Evolutionary conservation across 176 grass and related monocot genomes (phyloP), one percentile per base, ranked within the genome.

Genomic region (Rhipidocladum racemiflorum): DNA sequence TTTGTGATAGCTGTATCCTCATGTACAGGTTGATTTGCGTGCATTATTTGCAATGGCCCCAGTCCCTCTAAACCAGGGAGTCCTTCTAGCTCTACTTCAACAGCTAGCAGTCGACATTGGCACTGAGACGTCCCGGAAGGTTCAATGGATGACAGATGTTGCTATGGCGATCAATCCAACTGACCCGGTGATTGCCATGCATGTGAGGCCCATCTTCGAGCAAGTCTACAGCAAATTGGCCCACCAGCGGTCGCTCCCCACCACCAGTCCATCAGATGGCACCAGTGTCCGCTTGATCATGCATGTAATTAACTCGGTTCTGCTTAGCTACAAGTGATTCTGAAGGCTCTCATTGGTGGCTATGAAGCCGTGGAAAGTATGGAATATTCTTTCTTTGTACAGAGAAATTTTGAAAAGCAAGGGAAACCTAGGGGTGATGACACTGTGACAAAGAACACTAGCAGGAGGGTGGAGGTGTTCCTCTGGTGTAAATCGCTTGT

Each of bases 281-380:
- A 65, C 74, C 45, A 91, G 46, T 85, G 79, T 99, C 51, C 83
- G 86, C 53, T 65, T 99, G 51, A 67, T 96, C 25, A 95, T 96
- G 90, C 97, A 99, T 91, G 93, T 99, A 64, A 88, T 99, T 67
- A 95, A 95, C 85, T 99, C 91, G 7, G 97, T 99, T 72, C 77
- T 93, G 35, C 86, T 91, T 75, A 89, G 91, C 83, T 93, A 86
- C 61, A 99, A 93, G 84, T 99, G 93, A 99, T 90, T 43, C n/a
- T 39, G 18, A 13, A 73, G 51, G 49, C 55, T 53, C 68, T 56
- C 24, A 39, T 29, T 34, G 54, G 54, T 68, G 49, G 64, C 65
- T 87, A 20, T 25, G 54, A 49, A 65, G 79, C 48, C 66, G 6
- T 34, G 56, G 65, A 25, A 57, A 53, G 30, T 67, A 86, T 69